Evolutionary conservation across 2,329 filamentous ascomycete species (phyloP).

Genomic region (Mycosphaerella sp.): DNA sequence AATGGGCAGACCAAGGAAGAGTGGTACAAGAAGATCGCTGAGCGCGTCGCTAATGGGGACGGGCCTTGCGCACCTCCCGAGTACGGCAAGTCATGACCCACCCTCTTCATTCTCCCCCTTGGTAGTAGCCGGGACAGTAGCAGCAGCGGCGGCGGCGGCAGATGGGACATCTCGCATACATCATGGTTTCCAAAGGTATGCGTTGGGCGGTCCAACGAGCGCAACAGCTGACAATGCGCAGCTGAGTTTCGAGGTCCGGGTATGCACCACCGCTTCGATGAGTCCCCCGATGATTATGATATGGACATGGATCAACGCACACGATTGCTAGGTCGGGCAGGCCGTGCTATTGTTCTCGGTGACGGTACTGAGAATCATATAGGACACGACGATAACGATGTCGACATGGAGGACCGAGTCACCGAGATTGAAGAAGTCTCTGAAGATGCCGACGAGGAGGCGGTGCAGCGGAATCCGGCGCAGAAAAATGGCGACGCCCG

Average conservation of each 20-base stretch:
- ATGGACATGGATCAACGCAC: slow-evolving; percentile 65
- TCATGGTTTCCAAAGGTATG: neutral
- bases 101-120: slow-evolving; percentile 11
- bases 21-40: slow-evolving; percentile 95
- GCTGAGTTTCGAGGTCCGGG: slow-evolving; percentile 49
- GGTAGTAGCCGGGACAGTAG: neutral
- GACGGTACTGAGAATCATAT: slow-evolving; percentile 91
- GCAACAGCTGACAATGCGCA: slow-evolving; percentile 31
- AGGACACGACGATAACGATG: slow-evolving; percentile 61
- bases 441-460: slow-evolving; percentile 76
- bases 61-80: slow-evolving; percentile 97
- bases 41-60: slow-evolving; percentile 91
- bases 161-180: neutral
- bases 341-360: slow-evolving; percentile 88
- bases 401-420: slow-evolving; percentile 82
- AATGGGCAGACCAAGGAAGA: slow-evolving; percentile 90
- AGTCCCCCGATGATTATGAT: slow-evolving; percentile 58
- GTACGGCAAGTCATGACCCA: slow-evolving; percentile 75
- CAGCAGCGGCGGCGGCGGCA: neutral
- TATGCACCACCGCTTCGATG: slow-evolving; percentile 46
- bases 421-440: slow-evolving; percentile 51
- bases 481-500: slow-evolving; percentile 28
- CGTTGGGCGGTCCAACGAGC: neutral
- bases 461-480: slow-evolving; percentile 66
- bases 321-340: slow-evolving; percentile 60